Conservation (phyloP, 1,284 basidiomycete species). For the Takashimella tepidaria region DNA sequence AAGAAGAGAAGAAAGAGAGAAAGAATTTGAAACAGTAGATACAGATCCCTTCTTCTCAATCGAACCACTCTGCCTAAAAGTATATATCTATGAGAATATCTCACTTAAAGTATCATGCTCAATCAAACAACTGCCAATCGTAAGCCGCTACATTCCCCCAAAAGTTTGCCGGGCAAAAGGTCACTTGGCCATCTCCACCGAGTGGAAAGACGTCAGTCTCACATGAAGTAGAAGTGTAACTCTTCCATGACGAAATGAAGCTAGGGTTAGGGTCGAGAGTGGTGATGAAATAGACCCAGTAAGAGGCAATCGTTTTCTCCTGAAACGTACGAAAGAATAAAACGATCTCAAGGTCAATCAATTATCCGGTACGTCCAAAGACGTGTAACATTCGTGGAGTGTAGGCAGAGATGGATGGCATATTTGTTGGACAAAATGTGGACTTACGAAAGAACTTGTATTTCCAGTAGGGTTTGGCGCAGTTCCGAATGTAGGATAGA, state of each 20-base stretch:
- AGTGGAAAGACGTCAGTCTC: conserved; percentile 12
- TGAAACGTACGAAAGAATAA: conserved; percentile 2
- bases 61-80: too few relatives aligned
- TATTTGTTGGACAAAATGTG: too few relatives aligned
- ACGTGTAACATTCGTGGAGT: too few relatives aligned
- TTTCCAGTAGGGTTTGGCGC: conserved; percentile 7
- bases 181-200: conserved; percentile 19
- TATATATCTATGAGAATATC: too few relatives aligned
- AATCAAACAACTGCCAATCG: conserved; percentile 34
- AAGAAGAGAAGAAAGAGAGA: too few relatives aligned
- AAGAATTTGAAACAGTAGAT: too few relatives aligned
- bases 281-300: conserved; percentile 37
- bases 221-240: conserved; percentile 8
- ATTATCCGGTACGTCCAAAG: too few relatives aligned
- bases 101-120: too few relatives aligned
- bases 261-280: conserved; percentile 25
- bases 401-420: too few relatives aligned
- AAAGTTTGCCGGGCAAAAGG: conserved; percentile 22
- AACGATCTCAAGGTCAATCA: too few relatives aligned
- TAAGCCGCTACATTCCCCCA: conserved; percentile 29
- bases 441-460: conserved; percentile 13
- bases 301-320: conserved; percentile 16
- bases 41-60: too few relatives aligned
- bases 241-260: conserved; percentile 4
- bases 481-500: conserved; percentile 37